Percentiles rank a stretch among this genome's conserved stretches.
These are phyloP conservation scores for Monosporascus sp. DNA, from an alignment of 2,329 filamentous ascomycete species.

Conservation along the genomic window DNA sequence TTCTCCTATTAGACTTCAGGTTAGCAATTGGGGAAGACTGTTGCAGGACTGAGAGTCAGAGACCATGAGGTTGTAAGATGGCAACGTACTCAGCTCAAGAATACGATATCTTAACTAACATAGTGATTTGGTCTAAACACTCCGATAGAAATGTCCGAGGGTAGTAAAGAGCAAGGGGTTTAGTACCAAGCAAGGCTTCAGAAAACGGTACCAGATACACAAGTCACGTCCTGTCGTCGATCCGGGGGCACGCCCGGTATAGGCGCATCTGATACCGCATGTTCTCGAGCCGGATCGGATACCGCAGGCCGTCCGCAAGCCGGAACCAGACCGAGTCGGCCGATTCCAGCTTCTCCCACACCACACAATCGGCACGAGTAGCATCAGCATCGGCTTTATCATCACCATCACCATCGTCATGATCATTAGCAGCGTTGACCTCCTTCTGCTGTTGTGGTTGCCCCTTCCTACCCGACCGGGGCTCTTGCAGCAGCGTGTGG, in stretches of 20 bases:
- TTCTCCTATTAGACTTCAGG: no score
- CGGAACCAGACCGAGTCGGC: slow-evolving; percentile 85
- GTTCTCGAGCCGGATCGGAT: slow-evolving; percentile 84
- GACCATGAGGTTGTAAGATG: no score
- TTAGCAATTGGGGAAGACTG: no score
- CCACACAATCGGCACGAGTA: background rate
- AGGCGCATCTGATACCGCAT: slow-evolving; percentile 94
- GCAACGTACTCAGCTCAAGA: no score
- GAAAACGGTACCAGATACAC: no score
- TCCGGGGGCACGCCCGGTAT: slow-evolving; percentile 45
- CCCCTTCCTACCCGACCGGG: background rate
- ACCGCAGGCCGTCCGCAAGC: slow-evolving; percentile 59
- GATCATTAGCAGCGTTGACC: slow-evolving; percentile 28
- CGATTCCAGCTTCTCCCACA: slow-evolving; percentile 70
- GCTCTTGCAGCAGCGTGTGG: slow-evolving; percentile 58
- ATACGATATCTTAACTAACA: no score
- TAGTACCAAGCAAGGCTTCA: no score
- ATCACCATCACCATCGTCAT: slow-evolving; percentile 18
- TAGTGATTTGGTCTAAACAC: no score
- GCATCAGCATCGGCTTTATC: background rate
- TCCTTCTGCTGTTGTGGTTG: background rate
- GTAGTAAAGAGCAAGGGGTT: no score
- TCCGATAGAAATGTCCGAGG: no score
- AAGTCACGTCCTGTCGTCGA: no score
- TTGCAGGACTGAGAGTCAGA: no score